phyloP scores from a whole-genome alignment of 2,329 filamentous ascomycete species.

The Trichoderma pleuroti region DNA sequence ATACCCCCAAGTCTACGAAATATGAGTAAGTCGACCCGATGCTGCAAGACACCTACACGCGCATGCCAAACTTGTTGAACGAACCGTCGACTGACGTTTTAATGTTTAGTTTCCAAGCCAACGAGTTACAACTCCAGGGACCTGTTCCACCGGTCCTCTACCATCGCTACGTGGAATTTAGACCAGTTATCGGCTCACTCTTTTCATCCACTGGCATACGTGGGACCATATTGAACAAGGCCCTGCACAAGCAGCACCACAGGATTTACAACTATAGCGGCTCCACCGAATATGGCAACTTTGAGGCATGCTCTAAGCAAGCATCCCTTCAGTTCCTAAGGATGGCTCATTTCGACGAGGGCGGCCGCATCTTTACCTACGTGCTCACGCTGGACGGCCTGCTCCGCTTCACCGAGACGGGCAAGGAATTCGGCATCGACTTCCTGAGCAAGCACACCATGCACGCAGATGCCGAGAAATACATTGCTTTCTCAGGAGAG shows the following conservation, averaged over 20 bases:
- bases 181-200: slow-evolving; percentile 83
- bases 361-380: slow-evolving; percentile 85
- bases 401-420: slow-evolving; percentile 90
- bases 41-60: not conserved
- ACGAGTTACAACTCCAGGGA: slow-evolving; percentile 81
- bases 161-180: slow-evolving; percentile 91
- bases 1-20: slow-evolving; percentile 58
- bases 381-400: slow-evolving; percentile 83
- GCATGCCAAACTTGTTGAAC: not conserved
- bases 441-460: slow-evolving; percentile 93
- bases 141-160: slow-evolving; percentile 79
- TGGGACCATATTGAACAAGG: slow-evolving; percentile 76
- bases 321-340: slow-evolving; percentile 79
- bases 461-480: slow-evolving; percentile 88
- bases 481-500: slow-evolving; percentile 88
- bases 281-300: slow-evolving; percentile 67
- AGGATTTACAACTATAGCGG: slow-evolving; percentile 87
- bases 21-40: slow-evolving; percentile 61
- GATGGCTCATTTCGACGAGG: slow-evolving; percentile 81
- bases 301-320: slow-evolving; percentile 63
- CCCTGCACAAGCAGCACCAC: slow-evolving; percentile 83
- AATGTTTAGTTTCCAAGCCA: slow-evolving; percentile 74
- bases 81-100: not conserved
- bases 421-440: slow-evolving; percentile 92
- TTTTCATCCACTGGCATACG: slow-evolving; percentile 75